Evolutionary conservation across 306 rosid genomes (phyloP), one percentile per base, ranked within the genome.

Genomic region (Fragaria ananassa): DNA sequence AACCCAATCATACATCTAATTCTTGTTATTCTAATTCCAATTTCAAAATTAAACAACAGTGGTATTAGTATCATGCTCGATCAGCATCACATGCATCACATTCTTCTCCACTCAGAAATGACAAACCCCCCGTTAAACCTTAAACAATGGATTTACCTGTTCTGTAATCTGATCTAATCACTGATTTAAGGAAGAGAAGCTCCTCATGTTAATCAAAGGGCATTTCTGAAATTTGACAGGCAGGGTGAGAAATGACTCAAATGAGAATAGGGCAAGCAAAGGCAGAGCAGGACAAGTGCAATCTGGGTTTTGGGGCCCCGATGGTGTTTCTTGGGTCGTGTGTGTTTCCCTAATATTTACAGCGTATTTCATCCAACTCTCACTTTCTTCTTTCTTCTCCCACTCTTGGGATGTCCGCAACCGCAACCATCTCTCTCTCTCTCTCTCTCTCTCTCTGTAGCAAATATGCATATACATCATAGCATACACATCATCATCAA

Each of bases 321-420:
- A 76, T 85, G 7, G 21, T 62, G 41, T 31, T 81, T 79, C 74
- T 86, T 27, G 87, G 82, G 85, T 83, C 81, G 25, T 77, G 81
- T 77, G 81, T 87, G 98, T 90, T 86, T 89, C 92, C 94, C 45
- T 17, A 19, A 85, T 84, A 78, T 85, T 82, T 83, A 72, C 66
- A 53, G 18, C 17, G 10, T 19, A 14, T 17, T 19, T 6, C 27
- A 9, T 44, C 1, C 18, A 6, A 14, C 39, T 68, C 72, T 68
- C 72, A 44, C 56, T 45, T 44, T 44, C 71, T 73, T 34, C 7
- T 6, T 5, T 56, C 71, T 27, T 58, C 84, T 75, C 89, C 86
- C 85, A 81, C 90, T 88, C 78, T 87, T 78, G 90, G 90, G 85
- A 88, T 81, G 85, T 89, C 85, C 89, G 87, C 88, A 76, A 85